These are phyloP conservation scores for Hypoxylon sp. DNA, from an alignment of 2,329 filamentous ascomycete species.

Conservation along the genomic window DNA sequence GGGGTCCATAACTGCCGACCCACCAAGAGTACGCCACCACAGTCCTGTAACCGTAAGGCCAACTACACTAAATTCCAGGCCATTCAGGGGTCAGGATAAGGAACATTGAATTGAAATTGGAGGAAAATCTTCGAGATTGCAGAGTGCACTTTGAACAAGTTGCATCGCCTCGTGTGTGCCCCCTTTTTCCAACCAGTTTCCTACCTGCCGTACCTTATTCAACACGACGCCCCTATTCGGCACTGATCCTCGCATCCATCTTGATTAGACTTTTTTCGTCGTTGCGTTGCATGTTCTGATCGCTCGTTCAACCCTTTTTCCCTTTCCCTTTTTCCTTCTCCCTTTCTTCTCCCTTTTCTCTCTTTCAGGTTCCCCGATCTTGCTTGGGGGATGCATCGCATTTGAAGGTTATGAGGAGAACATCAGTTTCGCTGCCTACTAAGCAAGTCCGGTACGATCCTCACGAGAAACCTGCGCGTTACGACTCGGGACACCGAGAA, in stretches of 20 bases:
- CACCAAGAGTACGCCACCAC: conserved; percentile 12
- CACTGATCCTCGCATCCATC: conserved; percentile 34
- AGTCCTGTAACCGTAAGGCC: conserved; percentile 8
- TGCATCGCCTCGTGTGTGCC: conserved; percentile 31
- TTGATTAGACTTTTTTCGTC: conserved; percentile 15
- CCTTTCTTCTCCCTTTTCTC: conserved; percentile 40
- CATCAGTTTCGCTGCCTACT: conserved; percentile 73
- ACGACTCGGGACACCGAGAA: conserved; percentile 62
- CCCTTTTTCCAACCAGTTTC: conserved; percentile 33
- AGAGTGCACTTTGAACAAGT: conserved; percentile 40
- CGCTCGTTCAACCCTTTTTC: conserved; percentile 24
- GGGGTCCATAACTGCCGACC: conserved; percentile 24
- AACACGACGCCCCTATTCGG: conserved; percentile 33
- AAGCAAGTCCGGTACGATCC: conserved; percentile 71
- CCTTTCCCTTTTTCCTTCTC: conserved; percentile 26
- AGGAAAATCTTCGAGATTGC: conserved; percentile 45
- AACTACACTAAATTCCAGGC: conserved; percentile 15
- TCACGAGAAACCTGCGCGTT: conserved; percentile 74
- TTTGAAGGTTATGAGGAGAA: conserved; percentile 69
- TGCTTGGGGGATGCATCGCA: conserved; percentile 47
- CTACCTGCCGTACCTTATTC: conserved; percentile 41
- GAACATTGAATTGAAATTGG: conserved; percentile 34
- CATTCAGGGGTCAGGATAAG: conserved; percentile 28
- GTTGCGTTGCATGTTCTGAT: conserved; percentile 21
- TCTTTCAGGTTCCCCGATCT: conserved; percentile 13